Evolutionary conservation across 2,329 filamentous ascomycete species (phyloP), one percentile per base, ranked within the genome.

Genomic region (Akanthomyces lecanii): DNA sequence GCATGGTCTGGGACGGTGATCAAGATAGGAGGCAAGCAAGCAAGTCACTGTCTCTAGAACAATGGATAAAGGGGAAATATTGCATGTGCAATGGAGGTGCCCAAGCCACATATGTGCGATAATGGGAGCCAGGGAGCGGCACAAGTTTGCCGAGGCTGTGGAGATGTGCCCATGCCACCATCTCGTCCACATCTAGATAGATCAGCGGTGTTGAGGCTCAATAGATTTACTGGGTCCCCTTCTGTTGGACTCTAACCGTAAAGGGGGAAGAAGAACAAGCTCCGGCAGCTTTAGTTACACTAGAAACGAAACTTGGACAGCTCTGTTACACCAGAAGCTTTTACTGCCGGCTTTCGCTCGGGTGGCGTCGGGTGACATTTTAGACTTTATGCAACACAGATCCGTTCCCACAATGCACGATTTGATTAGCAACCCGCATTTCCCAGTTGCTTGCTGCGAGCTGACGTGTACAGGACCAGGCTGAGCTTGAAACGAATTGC

Each of bases 141-240:
- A 28, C 23, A 53, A 23, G 36, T n/a, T n/a, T 53, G 30, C 51
- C 18, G 33, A n/a, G n/a, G 52, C 38, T 21, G 52, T 55, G 52
- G 52, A 28, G 52, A 44, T 16, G 10, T 21, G 28, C 36, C n/a
- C 52, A 28, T 42, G 21, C 23, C 21, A 44, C 52, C 52, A 55
- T 55, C 52, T 42, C 33, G 7, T 36, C 7, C 33, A 36, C 33
- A 36, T 36, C 33, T 36, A 55, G 52, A 55, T 55, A 55, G 52
- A 55, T 55, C 52, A 28, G 52, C 52, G 52, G n/a, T 23, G 51
- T 38, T 53, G 51, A 53, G 30, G 51, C 51, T 53, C 51, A 40
- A 40, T n/a, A 53, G 30, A 53, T 38, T 38, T 38, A 36, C 33
- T 7, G 33, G 33, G 6, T 11, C 33, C 33, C 33, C 33, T 10